These are phyloP conservation scores for Terfezia boudieri DNA, from an alignment of 495 filamentous ascomycete species.

Conservation along the genomic window DNA sequence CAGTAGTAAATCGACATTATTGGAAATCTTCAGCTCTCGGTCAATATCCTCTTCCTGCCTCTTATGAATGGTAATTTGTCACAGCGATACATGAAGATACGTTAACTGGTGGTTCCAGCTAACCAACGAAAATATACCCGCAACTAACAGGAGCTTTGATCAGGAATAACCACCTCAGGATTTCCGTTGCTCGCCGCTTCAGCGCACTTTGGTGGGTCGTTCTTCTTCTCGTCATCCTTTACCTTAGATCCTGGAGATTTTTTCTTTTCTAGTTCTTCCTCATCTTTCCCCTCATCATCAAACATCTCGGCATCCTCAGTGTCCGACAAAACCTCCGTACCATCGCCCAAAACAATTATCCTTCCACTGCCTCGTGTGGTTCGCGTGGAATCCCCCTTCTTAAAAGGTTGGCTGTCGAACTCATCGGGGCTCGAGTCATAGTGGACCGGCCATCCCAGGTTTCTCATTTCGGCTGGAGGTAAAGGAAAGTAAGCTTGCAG, in stretches of 20 bases:
- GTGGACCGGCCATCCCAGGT: constrained; percentile 38
- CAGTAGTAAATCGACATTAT: too few relatives aligned
- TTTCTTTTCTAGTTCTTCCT: constrained; percentile 8
- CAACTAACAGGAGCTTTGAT: background rate
- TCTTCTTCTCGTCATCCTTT: background rate
- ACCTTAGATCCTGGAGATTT: constrained; percentile 11
- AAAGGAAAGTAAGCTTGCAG: background rate
- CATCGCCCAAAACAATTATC: constrained; percentile 86
- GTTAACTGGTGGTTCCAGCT: too few relatives aligned
- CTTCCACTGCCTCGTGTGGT: constrained; percentile 42
- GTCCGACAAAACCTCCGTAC: constrained; percentile 68
- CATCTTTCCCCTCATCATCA: constrained; percentile 65
- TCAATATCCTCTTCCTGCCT: too few relatives aligned
- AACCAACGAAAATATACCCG: background rate
- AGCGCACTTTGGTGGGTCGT: background rate
- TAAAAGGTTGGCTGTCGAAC: constrained; percentile 46
- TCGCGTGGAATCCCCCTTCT: constrained; percentile 26
- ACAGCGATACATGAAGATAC: background rate
- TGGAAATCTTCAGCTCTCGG: too few relatives aligned
- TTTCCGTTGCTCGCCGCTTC: background rate
- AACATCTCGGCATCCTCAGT: constrained; percentile 81
- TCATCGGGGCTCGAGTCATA: constrained; percentile 85
- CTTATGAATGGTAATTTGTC: too few relatives aligned
- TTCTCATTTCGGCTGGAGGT: constrained; percentile 20
- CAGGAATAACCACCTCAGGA: background rate